These are phyloP conservation scores for Immersiella caudata DNA, from an alignment of 495 filamentous ascomycete genomes.

Conservation along the genomic window DNA sequence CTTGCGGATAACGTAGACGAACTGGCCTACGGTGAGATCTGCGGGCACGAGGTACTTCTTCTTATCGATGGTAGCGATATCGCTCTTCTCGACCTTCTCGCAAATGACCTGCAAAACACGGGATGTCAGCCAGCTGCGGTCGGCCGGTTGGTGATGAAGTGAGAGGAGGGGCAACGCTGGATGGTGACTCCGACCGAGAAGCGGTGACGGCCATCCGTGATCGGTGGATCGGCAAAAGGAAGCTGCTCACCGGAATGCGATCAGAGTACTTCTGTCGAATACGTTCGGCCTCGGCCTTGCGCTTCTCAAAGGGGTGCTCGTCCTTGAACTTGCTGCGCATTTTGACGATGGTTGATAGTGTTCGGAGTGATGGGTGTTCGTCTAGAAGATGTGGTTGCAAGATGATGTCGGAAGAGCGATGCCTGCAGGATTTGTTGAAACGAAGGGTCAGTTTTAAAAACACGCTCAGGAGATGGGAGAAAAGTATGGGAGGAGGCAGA, in stretches of 20 bases:
- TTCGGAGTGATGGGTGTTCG: conserved; percentile 5
- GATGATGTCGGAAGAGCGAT: background rate
- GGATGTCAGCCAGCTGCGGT: conserved; percentile 1
- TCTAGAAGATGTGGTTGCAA: conserved; percentile 6
- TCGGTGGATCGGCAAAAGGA: conserved; percentile 5
- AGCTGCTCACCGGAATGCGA: conserved; percentile 87
- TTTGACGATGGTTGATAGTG: conserved; percentile 45
- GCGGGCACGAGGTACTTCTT: conserved; percentile 99
- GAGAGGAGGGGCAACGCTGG: background rate
- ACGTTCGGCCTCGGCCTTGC: conserved; percentile 97
- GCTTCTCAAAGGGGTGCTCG: conserved; percentile 99
- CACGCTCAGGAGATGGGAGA: background rate
- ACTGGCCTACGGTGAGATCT: conserved; percentile 98
- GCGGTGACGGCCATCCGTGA: conserved; percentile 22
- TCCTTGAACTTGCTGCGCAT: conserved; percentile 99
- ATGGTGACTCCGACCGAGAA: background rate
- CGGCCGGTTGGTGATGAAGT: conserved; percentile 1
- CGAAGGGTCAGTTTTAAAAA: background rate
- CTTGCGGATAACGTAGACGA: conserved; percentile 99
- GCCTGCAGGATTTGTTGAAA: background rate
- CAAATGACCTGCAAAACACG: conserved; percentile 79
- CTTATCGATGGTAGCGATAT: conserved; percentile 99
- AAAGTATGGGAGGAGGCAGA: background rate
- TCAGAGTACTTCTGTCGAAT: conserved; percentile 99
- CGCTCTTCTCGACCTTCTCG: conserved; percentile 98